phyloP scores from a whole-genome alignment of 192 early-diverging fungal species.

The Ambispora gerdemannii region DNA sequence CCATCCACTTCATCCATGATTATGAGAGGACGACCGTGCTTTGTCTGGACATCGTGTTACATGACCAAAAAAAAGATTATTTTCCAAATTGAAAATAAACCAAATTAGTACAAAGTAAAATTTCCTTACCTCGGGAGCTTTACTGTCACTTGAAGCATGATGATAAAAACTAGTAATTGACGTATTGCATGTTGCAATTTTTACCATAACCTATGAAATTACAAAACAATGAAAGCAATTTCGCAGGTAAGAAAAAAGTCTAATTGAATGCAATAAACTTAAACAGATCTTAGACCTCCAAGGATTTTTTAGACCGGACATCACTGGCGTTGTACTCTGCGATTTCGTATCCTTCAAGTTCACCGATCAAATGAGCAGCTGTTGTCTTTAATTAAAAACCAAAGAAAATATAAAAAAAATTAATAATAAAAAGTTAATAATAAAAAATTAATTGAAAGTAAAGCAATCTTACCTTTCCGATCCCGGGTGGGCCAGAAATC shows the following conservation, averaged over 20 bases:
- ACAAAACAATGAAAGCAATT: too few species aligned
- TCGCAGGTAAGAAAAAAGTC: too few species aligned
- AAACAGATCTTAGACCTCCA: too few species aligned
- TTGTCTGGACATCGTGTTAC: conserved; percentile 14
- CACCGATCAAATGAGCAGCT: conserved; percentile 83
- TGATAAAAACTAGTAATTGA: conserved; percentile 55
- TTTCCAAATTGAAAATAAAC: too few species aligned
- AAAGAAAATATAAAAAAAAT: not conserved
- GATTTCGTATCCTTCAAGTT: conserved; percentile 73
- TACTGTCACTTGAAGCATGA: too few species aligned
- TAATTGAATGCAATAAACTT: too few species aligned
- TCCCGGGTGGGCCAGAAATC: conserved; percentile 93
- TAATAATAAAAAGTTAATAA: too few species aligned
- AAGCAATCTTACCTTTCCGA: conserved; percentile 83
- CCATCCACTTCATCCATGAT: conserved; percentile 99
- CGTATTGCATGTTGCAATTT: conserved; percentile 52
- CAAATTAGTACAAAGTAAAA: too few species aligned
- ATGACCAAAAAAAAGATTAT: not conserved
- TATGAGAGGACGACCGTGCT: conserved; percentile 53
- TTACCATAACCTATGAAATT: conserved; percentile 41
- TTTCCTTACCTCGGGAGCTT: too few species aligned
- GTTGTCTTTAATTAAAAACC: conserved; percentile 58
- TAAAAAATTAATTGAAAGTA: too few species aligned
- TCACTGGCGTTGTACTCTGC: conserved; percentile 99
- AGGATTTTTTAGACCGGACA: conserved; percentile 79